A percentile compares a stretch with the other conserved stretches of the same genome.
phyloP scores from a whole-genome alignment of 768 basidiomycete species.

The Leccinellum albellum region DNA sequence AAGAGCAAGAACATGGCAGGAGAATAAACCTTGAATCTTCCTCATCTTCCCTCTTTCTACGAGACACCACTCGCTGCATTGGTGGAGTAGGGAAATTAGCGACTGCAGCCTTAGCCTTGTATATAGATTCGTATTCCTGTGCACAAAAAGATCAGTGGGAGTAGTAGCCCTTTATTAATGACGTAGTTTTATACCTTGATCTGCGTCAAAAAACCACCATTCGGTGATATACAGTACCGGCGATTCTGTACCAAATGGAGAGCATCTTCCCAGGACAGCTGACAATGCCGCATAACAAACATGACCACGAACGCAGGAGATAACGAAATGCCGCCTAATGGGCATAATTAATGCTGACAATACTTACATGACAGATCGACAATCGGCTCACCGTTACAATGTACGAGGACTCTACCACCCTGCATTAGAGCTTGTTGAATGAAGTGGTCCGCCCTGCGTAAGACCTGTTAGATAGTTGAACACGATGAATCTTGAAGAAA shows the following conservation, averaged over 20 bases:
- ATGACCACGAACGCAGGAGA: constrained; percentile 89
- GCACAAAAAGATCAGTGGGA: neutral
- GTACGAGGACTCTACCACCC: constrained; percentile 78
- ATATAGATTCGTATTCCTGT: constrained; percentile 92
- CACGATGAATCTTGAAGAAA: constrained; percentile 3
- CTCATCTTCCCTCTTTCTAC: constrained; percentile 73
- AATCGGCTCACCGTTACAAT: constrained; percentile 70
- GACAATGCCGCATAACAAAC: constrained; percentile 87
- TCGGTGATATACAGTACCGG: constrained; percentile 90
- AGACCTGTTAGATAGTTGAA: neutral
- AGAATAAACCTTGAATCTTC: constrained; percentile 46
- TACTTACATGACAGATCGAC: neutral
- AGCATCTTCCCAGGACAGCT: constrained; percentile 83
- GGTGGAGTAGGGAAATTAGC: constrained; percentile 49
- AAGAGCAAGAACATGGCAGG: neutral
- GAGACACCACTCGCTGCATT: constrained; percentile 41
- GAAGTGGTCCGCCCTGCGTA: constrained; percentile 64
- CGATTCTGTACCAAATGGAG: constrained; percentile 86
- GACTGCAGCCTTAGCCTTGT: constrained; percentile 71
- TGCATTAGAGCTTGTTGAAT: constrained; percentile 57
- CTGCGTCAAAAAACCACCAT: constrained; percentile 87
- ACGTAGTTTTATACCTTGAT: constrained; percentile 60
- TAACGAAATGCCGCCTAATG: constrained; percentile 76
- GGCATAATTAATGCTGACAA: neutral
- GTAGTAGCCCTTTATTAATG: neutral